Percentiles rank a stretch among this genome's conserved stretches.
Evolutionary conservation across 2,329 filamentous ascomycete genomes (phyloP).

Genomic region (Botrytis hyacinthi): DNA sequence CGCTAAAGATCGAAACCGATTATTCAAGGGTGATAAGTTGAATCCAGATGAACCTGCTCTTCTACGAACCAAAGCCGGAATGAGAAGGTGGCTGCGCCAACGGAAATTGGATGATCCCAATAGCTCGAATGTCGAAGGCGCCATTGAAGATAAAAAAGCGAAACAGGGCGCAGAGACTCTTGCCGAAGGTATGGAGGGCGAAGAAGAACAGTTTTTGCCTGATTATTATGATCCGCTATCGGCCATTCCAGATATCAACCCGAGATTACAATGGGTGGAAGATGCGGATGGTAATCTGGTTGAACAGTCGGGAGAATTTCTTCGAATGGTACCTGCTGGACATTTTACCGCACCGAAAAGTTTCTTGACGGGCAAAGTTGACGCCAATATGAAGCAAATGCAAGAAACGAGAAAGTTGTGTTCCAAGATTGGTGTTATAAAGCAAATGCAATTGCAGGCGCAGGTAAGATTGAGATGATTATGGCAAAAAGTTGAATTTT

Average conservation of each 20-base stretch:
- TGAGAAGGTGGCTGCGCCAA: conserved; percentile 82
- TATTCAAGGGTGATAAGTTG: conserved; percentile 82
- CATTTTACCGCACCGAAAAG: conserved; percentile 74
- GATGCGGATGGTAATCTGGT: conserved; percentile 87
- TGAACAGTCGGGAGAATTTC: conserved; percentile 80
- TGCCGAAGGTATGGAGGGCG: conserved; percentile 85
- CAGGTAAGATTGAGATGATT: conserved; percentile 62
- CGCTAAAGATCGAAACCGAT: conserved; percentile 78
- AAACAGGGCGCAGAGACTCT: conserved; percentile 67
- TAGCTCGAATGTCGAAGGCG: conserved; percentile 45
- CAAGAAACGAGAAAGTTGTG: conserved; percentile 95
- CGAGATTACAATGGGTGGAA: conserved; percentile 80
- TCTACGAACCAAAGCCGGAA: conserved; percentile 78
- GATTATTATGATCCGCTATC: conserved; percentile 93
- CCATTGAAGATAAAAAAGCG: conserved; percentile 48
- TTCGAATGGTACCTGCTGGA: conserved; percentile 72
- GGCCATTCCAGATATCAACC: conserved; percentile 78
- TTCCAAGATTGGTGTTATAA: conserved; percentile 95
- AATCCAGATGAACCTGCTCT: conserved; percentile 87
- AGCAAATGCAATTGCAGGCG: conserved; percentile 98
- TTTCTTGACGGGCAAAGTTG: conserved; percentile 73
- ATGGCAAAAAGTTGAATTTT: conserved; percentile 22
- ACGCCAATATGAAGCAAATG: conserved; percentile 89
- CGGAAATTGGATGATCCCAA: conserved; percentile 64
- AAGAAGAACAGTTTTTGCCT: conserved; percentile 79